phyloP scores from a whole-genome alignment of 169 alveolate species.

The Pseudocohnilembus persalinus region DNA sequence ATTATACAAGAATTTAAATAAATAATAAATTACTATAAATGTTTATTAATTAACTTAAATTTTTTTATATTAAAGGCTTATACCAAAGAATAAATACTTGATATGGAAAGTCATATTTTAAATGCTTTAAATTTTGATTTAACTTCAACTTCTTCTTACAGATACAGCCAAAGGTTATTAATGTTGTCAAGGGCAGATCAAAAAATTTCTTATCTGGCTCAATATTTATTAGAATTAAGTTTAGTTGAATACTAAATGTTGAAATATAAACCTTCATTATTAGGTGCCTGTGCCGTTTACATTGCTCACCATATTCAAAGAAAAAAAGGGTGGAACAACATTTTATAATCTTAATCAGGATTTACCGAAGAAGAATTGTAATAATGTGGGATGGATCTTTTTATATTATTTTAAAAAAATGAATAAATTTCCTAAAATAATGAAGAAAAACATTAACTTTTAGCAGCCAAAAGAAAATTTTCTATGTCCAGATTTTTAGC shows the following conservation, averaged over 20 bases:
- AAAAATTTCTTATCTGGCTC: slow-evolving; percentile 47
- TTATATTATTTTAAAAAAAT: slow-evolving; percentile 44
- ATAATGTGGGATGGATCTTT: slow-evolving; percentile 54
- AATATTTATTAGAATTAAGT: slow-evolving; percentile 56
- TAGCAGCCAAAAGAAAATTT: slow-evolving; percentile 59
- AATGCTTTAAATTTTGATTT: slow-evolving; percentile 63
- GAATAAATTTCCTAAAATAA: not conserved
- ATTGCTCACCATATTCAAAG: slow-evolving; percentile 40
- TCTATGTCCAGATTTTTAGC: slow-evolving; percentile 49
- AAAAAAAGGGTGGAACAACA: slow-evolving; percentile 34
- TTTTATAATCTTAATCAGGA: slow-evolving; percentile 22
- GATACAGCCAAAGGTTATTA: slow-evolving; percentile 63
- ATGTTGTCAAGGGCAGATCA: slow-evolving; percentile 48
- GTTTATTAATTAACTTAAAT: no score
- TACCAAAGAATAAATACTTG: slow-evolving; percentile 58
- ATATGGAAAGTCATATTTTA: slow-evolving; percentile 66
- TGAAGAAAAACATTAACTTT: slow-evolving; percentile 8
- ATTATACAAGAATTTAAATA: not conserved
- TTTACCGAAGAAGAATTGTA: slow-evolving; percentile 39
- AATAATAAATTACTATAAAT: not conserved
- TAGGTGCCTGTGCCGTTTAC: slow-evolving; percentile 56
- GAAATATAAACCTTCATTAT: slow-evolving; percentile 27
- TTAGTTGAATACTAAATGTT: slow-evolving; percentile 48
- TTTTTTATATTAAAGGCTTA: slow-evolving; percentile 6
- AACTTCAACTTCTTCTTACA: slow-evolving; percentile 57